Evolutionary conservation across 2,329 filamentous ascomycete genomes (phyloP), one percentile per base, ranked within the genome.

Genomic region (Penicillium sp.): DNA sequence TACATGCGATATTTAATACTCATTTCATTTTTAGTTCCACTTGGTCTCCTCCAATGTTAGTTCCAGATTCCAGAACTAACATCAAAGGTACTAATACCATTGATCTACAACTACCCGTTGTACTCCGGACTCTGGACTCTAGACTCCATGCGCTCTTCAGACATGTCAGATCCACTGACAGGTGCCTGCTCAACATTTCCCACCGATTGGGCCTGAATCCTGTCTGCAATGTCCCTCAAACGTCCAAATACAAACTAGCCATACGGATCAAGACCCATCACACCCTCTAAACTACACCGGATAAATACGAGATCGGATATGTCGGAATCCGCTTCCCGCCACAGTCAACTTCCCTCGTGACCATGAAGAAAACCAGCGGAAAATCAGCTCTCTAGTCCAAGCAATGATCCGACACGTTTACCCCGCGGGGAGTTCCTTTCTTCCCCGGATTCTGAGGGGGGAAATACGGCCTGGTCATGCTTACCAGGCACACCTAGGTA

Each of bases 311-410:
- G 23, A 29, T 27, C 45, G 49, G 49, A 41, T 31, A 25, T 43
- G 19, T 41, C 60, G 61, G 62, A 59, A 61, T 60, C 49, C 53
- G 49, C 48, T 61, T 63, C 50, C 59, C 55, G 61, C 7, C 15
- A 23, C 33, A 41, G 43, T 17, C 25, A 33, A 7, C 6, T 35
- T 23, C 38, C 29, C 50, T 42, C 50, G 6, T 50, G 48, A 50
- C 33, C 48, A 27, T 19, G 5, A 8, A 19, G n/a, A 23, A 2
- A 50, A 48, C 15, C 9, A n/a, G 4, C 31, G 12, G 31, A 25
- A 25, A 17, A 17, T 7, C 29, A 13, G 4, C 10, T 35, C 7
- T 44, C 10, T 35, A 19, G 12, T 33, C 15, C 27, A 19, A 45
- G 48, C 39, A 33, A 45, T 21, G 19, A 38, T 31, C 8, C 25